Evolutionary conservation across 2,329 filamentous ascomycete species (phyloP).

Genomic region (Penicillium sp.): DNA sequence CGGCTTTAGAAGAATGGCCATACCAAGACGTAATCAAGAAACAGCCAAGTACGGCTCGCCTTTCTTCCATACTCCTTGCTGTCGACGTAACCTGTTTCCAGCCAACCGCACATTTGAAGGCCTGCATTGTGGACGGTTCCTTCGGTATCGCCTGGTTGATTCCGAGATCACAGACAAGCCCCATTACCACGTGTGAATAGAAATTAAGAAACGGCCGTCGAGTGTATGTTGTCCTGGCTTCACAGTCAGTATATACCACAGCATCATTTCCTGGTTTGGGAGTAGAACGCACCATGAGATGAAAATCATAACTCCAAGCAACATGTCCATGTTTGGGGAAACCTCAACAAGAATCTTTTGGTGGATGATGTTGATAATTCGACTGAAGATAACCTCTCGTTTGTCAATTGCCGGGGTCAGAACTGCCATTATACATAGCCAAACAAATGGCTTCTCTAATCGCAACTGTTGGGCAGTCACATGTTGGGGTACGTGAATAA

Average conservation of each 20-base stretch:
- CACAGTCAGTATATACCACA: background rate
- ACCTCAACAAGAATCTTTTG: slow-evolving; percentile 25
- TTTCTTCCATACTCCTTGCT: slow-evolving; percentile 54
- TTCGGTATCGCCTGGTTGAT: slow-evolving; percentile 24
- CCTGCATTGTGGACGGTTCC: slow-evolving; percentile 22
- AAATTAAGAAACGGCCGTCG: slow-evolving; percentile 24
- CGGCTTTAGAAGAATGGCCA: background rate
- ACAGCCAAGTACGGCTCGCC: slow-evolving; percentile 54
- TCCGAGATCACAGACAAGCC: slow-evolving; percentile 28
- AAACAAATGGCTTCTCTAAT: slow-evolving; percentile 42
- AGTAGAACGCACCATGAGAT: slow-evolving; percentile 22
- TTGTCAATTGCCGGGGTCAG: slow-evolving; percentile 18
- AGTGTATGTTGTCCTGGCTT: slow-evolving; percentile 24
- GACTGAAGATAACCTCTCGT: slow-evolving; percentile 18
- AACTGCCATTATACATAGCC: slow-evolving; percentile 45
- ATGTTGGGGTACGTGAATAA: slow-evolving; percentile 25
- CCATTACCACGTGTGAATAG: slow-evolving; percentile 27
- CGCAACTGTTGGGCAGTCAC: slow-evolving; percentile 33
- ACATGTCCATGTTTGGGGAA: slow-evolving; percentile 24
- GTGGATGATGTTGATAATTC: slow-evolving; percentile 25
- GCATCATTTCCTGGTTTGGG: background rate
- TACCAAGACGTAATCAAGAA: slow-evolving; percentile 51
- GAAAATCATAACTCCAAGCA: slow-evolving; percentile 27
- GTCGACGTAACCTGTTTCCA: slow-evolving; percentile 16
- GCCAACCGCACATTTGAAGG: slow-evolving; percentile 25